Conservation (phyloP, 345 rosid genomes). For the Cardamine resedifolia region DNA sequence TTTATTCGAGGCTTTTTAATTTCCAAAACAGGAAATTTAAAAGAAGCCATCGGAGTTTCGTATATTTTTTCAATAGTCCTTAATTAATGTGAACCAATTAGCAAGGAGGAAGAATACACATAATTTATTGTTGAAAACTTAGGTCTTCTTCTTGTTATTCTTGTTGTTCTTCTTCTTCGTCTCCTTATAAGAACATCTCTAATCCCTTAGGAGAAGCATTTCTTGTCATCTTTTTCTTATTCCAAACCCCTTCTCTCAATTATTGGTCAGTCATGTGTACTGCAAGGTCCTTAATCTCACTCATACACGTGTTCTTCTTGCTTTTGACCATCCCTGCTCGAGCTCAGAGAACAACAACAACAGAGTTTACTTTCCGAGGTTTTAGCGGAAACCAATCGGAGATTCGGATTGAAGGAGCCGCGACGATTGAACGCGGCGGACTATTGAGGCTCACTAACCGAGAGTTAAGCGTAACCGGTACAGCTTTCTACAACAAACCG, state of each 20-base stretch:
- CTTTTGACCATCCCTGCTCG: not conserved
- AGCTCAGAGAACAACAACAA: slow-evolving; percentile 24
- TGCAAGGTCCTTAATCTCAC: slow-evolving; percentile 2
- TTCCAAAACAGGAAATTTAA: not conserved
- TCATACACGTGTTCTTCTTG: slow-evolving; percentile 7
- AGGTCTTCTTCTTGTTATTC: not conserved
- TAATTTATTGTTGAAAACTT: not conserved
- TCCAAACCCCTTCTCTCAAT: not conserved
- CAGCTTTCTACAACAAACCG: slow-evolving; percentile 32
- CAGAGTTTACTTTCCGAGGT: slow-evolving; percentile 30
- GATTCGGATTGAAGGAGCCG: not conserved
- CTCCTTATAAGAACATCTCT: slow-evolving; percentile 4
- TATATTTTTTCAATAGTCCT: not conserved
- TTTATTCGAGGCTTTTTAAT: not conserved
- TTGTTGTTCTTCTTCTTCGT: not conserved
- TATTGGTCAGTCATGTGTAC: slow-evolving; percentile 18
- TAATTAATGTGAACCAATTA: slow-evolving; percentile 18
- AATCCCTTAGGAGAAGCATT: not conserved
- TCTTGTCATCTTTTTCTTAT: not conserved
- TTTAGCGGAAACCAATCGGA: slow-evolving; percentile 10
- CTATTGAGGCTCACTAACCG: slow-evolving; percentile 33
- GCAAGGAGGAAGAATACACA: not conserved
- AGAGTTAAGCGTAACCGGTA: slow-evolving; percentile 4
- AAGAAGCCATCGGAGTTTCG: not conserved
- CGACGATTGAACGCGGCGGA: slow-evolving; percentile 24